Conservation (phyloP, 371 early-diverging fungal genomes). For the Mortierella sp. region DNA sequence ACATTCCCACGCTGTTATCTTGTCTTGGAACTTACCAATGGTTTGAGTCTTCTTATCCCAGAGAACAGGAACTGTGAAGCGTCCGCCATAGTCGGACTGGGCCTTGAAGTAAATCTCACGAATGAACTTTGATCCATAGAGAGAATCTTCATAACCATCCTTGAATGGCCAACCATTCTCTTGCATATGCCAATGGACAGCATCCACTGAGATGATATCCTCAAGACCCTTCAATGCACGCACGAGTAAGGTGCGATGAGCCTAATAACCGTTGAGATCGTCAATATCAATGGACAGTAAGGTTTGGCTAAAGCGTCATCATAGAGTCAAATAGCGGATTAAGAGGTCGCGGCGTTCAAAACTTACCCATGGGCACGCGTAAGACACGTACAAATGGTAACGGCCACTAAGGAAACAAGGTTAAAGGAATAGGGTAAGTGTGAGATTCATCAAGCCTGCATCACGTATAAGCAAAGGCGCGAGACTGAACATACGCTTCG, state of each 20-base stretch:
- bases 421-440: background rate
- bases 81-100: conserved; percentile 64
- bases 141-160: conserved; percentile 83
- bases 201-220: conserved; percentile 81
- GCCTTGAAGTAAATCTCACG: conserved; percentile 93
- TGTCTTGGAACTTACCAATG: conserved; percentile 68
- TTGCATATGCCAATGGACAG: conserved; percentile 85
- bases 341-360: background rate
- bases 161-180: conserved; percentile 90
- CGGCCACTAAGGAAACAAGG: conserved; percentile 63
- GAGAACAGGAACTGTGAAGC: conserved; percentile 91
- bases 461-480: background rate
- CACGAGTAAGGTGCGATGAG: conserved; percentile 90
- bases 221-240: conserved; percentile 91
- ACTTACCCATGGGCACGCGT: conserved; percentile 90
- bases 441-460: too few relatives aligned
- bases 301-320: too few relatives aligned
- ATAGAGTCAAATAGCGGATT: background rate
- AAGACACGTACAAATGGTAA: conserved; percentile 82
- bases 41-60: conserved; percentile 94
- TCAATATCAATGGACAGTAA: background rate
- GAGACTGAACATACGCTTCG: conserved; percentile 68
- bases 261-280: conserved; percentile 53
- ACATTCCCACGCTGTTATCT: background rate
- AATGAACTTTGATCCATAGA: conserved; percentile 79